Conservation (phyloP, 345 rosid genomes). For the Nasturtium officinale region DNA sequence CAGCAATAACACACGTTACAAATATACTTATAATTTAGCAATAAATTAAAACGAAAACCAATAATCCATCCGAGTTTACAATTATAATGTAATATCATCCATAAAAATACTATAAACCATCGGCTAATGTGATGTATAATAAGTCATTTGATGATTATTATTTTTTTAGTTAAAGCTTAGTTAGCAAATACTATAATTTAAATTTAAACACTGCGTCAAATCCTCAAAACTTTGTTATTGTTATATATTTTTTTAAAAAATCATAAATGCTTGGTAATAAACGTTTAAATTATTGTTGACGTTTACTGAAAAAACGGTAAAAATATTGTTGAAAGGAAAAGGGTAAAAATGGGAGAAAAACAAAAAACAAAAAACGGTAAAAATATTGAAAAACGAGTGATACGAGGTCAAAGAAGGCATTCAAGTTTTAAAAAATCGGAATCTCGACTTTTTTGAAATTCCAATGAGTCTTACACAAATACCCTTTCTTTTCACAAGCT, state of each 20-base stretch:
- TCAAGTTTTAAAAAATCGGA: constrained; percentile 11
- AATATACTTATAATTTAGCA: neutral
- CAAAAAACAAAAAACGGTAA: neutral
- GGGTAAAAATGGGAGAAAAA: too few relatives aligned
- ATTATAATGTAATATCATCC: too few relatives aligned
- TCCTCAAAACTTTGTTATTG: constrained; percentile 4
- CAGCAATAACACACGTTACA: neutral
- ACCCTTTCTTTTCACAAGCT: neutral
- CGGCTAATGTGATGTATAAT: neutral
- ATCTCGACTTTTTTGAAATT: constrained; percentile 38
- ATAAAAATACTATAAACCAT: too few relatives aligned
- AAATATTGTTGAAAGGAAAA: neutral
- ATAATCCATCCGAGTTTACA: neutral
- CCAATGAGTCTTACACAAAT: neutral
- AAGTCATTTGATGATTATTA: neutral
- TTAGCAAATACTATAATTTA: neutral
- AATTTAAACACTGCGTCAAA: neutral
- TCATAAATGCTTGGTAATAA: neutral
- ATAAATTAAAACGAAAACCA: neutral
- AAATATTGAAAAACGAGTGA: constrained; percentile 17
- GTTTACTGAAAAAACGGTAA: neutral
- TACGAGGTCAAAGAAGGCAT: constrained; percentile 34
- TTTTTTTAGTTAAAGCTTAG: neutral
- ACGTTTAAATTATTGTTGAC: neutral
- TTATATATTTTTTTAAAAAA: neutral